Evolutionary conservation across 768 basidiomycete genomes (phyloP).

Genomic region (Tephrocybe rancida): DNA sequence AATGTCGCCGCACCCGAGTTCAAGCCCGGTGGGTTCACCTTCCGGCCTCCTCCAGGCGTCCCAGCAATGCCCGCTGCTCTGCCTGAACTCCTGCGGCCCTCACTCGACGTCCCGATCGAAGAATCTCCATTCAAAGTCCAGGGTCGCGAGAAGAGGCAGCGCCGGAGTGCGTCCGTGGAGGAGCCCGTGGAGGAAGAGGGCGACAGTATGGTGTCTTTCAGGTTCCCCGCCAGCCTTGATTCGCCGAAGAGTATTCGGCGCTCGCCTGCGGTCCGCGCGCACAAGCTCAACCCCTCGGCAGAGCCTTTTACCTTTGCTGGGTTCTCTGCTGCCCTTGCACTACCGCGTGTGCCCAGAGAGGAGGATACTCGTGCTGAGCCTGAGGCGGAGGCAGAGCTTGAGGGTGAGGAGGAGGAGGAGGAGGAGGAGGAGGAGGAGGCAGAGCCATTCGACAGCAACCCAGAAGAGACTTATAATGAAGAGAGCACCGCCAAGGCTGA

Average conservation of each 20-base stretch:
- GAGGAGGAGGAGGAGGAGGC: not conserved
- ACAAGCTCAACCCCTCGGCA: conserved; percentile 44
- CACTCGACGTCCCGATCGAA: conserved; percentile 35
- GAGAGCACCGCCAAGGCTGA: conserved; percentile 38
- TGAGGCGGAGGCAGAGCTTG: not conserved
- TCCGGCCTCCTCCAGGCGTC: conserved; percentile 68
- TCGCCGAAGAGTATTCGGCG: conserved; percentile 53
- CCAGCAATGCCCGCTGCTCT: conserved; percentile 53
- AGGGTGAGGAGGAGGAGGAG: not conserved
- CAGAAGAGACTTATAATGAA: conserved; percentile 30
- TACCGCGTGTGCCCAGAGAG: conserved; percentile 30
- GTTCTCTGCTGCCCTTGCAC: conserved; percentile 47
- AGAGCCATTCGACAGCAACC: conserved; percentile 10
- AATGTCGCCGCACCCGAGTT: conserved; percentile 83
- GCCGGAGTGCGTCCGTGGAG: conserved; percentile 53
- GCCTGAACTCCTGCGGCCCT: conserved; percentile 28
- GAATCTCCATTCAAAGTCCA: conserved; percentile 53
- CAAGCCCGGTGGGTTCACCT: conserved; percentile 76
- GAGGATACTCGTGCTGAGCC: conserved; percentile 13
- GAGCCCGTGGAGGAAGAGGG: conserved; percentile 53
- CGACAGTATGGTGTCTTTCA: conserved; percentile 74
- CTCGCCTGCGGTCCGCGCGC: conserved; percentile 22
- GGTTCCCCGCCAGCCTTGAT: conserved; percentile 62
- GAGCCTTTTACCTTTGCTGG: conserved; percentile 72
- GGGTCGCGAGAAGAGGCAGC: conserved; percentile 81